phyloP scores from a whole-genome alignment of 208 protist species.

The Acanthamoeba castellanii region DNA sequence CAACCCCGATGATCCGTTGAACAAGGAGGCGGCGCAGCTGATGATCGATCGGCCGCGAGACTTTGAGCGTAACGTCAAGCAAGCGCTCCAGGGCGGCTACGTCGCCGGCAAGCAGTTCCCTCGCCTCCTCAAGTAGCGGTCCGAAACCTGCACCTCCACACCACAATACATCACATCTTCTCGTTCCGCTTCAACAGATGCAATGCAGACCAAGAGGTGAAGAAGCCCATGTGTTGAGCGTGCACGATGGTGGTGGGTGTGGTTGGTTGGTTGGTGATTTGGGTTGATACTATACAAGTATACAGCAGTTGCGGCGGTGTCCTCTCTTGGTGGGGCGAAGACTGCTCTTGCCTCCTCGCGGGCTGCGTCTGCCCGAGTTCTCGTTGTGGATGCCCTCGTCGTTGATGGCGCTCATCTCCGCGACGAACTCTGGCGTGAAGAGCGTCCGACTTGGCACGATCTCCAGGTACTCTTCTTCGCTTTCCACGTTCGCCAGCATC shows the following conservation, averaged over 20 bases:
- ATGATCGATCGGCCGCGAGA: slow-evolving; percentile 82
- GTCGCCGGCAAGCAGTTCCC: slow-evolving; percentile 82
- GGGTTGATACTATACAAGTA: slow-evolving; percentile 19
- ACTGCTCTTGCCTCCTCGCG: neutral
- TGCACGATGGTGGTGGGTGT: neutral
- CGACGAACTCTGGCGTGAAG: slow-evolving; percentile 66
- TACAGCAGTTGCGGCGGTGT: slow-evolving; percentile 31
- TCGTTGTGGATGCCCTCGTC: slow-evolving; percentile 41
- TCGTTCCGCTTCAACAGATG: too few species aligned
- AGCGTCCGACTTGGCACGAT: slow-evolving; percentile 54
- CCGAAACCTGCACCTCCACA: too few species aligned
- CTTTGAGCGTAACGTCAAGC: slow-evolving; percentile 87
- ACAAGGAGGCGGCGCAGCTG: slow-evolving; percentile 90
- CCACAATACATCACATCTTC: too few species aligned
- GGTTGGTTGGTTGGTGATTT: neutral
- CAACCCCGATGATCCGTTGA: slow-evolving; percentile 92
- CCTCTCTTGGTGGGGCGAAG: neutral
- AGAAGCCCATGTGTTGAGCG: too few species aligned
- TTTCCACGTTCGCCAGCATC: neutral
- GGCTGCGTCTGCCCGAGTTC: neutral
- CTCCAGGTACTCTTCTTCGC: neutral
- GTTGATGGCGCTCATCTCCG: slow-evolving; percentile 55
- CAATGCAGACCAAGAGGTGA: too few species aligned
- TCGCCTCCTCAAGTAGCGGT: slow-evolving; percentile 77
- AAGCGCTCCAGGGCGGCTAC: slow-evolving; percentile 84